Conservation (phyloP, 2,329 filamentous ascomycete genomes). For the Aspergillus transmontanensis region DNA sequence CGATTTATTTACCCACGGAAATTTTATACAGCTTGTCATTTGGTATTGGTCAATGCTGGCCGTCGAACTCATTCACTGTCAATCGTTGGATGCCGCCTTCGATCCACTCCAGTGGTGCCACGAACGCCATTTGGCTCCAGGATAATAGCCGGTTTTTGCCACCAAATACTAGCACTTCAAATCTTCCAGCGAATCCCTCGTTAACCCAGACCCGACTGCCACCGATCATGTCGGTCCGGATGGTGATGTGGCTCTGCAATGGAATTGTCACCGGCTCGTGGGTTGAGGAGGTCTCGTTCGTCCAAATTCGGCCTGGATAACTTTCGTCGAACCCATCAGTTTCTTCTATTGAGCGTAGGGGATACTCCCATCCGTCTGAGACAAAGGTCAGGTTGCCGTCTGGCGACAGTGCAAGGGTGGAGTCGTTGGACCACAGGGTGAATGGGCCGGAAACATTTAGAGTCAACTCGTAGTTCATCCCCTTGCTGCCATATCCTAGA, state of each 20-base stretch:
- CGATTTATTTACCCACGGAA: not conserved
- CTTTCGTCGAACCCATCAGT: slow-evolving; percentile 50
- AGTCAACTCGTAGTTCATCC: slow-evolving; percentile 58
- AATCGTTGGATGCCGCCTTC: slow-evolving; percentile 16
- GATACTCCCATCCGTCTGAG: slow-evolving; percentile 51
- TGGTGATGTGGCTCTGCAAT: slow-evolving; percentile 38
- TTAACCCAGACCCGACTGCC: slow-evolving; percentile 55
- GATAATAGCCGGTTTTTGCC: slow-evolving; percentile 55
- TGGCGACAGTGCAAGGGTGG: slow-evolving; percentile 40
- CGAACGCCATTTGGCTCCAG: slow-evolving; percentile 61
- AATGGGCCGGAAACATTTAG: slow-evolving; percentile 52
- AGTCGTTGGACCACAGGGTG: slow-evolving; percentile 48
- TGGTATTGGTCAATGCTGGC: not conserved
- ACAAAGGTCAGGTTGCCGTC: slow-evolving; percentile 46
- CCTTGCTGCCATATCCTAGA: slow-evolving; percentile 54
- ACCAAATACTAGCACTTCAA: slow-evolving; percentile 59
- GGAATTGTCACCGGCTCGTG: slow-evolving; percentile 46
- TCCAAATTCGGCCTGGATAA: slow-evolving; percentile 57
- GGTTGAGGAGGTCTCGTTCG: slow-evolving; percentile 50
- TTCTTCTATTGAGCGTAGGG: slow-evolving; percentile 50
- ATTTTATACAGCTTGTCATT: not conserved
- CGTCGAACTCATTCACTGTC: slow-evolving; percentile 3
- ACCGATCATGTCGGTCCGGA: slow-evolving; percentile 49
- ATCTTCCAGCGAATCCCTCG: slow-evolving; percentile 51
- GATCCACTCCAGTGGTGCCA: slow-evolving; percentile 49